Evolutionary conservation across 2,329 filamentous ascomycete genomes (phyloP).

Genomic region (Apiospora phragmitis): DNA sequence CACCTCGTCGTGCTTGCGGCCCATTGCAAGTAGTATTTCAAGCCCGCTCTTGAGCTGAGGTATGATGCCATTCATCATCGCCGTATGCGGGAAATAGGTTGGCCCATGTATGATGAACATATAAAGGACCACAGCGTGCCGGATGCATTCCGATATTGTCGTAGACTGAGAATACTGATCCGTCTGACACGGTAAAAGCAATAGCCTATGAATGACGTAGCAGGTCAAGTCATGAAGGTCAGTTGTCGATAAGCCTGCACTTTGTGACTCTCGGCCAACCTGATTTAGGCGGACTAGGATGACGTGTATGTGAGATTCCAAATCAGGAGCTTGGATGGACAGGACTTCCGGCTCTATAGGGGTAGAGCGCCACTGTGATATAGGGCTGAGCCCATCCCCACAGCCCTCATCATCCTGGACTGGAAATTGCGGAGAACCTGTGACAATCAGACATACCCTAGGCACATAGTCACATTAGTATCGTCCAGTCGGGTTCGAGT

Average conservation of each 20-base stretch:
- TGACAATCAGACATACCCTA: constrained; percentile 61
- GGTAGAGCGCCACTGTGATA: constrained; percentile 46
- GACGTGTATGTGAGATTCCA: not conserved
- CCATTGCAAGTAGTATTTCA: constrained; percentile 27
- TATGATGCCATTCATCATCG: constrained; percentile 38
- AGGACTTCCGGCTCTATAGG: not conserved
- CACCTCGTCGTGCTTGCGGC: not conserved
- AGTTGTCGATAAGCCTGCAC: constrained; percentile 33
- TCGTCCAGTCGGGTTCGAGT: not conserved
- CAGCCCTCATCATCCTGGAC: constrained; percentile 49
- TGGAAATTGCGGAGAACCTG: constrained; percentile 51
- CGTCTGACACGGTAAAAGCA: constrained; percentile 27
- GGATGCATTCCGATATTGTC: constrained; percentile 43
- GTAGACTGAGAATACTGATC: not conserved
- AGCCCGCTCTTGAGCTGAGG: constrained; percentile 34
- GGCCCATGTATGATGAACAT: constrained; percentile 55
- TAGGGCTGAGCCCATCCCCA: constrained; percentile 50
- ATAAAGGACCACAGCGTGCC: constrained; percentile 48
- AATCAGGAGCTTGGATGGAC: not conserved
- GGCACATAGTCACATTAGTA: not conserved
- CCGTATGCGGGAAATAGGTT: constrained; percentile 55
- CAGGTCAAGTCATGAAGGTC: constrained; percentile 56
- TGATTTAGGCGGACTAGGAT: not conserved
- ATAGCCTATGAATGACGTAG: constrained; percentile 52
- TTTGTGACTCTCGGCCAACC: not conserved